Conservation (phyloP, 257 asterid species). For the Fraxinus excelsior region DNA sequence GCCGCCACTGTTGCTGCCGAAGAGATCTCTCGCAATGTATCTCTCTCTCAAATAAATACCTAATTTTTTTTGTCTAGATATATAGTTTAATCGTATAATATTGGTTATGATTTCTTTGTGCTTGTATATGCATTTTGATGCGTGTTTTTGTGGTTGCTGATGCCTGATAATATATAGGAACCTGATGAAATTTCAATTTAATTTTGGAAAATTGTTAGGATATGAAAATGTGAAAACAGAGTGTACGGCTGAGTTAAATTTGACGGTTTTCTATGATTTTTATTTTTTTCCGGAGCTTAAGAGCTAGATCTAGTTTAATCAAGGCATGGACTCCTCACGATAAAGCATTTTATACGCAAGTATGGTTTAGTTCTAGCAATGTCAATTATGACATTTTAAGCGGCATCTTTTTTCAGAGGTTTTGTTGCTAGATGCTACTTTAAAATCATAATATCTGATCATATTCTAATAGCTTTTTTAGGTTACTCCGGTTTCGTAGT, state of each 20-base stretch:
- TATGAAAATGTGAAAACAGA: not conserved
- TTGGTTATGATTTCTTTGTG: not conserved
- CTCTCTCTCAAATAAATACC: slow-evolving; percentile 3
- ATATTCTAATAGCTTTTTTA: not conserved
- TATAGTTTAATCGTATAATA: not conserved
- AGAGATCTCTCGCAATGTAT: slow-evolving; percentile 92
- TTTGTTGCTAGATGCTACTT: not conserved
- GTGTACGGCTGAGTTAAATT: not conserved
- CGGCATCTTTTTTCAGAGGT: not conserved
- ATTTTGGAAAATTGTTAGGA: not conserved
- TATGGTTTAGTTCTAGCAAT: not conserved
- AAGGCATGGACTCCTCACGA: not conserved
- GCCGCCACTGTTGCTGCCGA: slow-evolving; percentile 87
- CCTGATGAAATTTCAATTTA: not conserved
- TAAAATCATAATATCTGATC: not conserved
- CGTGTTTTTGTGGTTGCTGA: not conserved
- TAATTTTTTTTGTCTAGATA: not conserved
- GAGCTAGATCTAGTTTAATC: not conserved
- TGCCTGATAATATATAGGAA: not conserved
- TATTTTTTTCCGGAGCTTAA: not conserved
- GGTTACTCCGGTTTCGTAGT: not conserved
- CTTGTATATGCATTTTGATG: not conserved
- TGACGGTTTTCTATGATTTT: not conserved
- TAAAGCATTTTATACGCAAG: not conserved
- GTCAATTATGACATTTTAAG: not conserved